Percentiles rank a stretch among this genome's conserved stretches.
phyloP scores from a whole-genome alignment of 345 rosid species.

The Citrus mangshanensis region DNA sequence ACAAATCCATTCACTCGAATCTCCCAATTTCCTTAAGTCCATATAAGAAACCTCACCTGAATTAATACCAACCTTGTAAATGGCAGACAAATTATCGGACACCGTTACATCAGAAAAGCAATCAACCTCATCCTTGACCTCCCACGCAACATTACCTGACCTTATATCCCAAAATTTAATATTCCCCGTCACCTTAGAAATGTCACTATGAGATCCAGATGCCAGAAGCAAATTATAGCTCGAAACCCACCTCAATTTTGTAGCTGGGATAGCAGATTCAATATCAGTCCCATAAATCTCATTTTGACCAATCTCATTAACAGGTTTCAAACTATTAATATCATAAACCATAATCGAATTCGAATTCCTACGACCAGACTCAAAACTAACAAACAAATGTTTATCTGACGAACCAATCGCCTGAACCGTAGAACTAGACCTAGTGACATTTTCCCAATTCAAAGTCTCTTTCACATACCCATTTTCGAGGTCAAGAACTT shows the following conservation, averaged over 20 bases:
- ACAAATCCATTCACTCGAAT: slow-evolving; percentile 56
- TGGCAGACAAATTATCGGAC: slow-evolving; percentile 59
- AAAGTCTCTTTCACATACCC: slow-evolving; percentile 58
- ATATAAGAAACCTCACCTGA: slow-evolving; percentile 65
- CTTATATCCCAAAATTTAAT: slow-evolving; percentile 82
- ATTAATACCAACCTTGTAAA: slow-evolving; percentile 72
- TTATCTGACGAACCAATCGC: slow-evolving; percentile 69
- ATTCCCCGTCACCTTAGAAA: slow-evolving; percentile 69
- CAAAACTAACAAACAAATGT: slow-evolving; percentile 77
- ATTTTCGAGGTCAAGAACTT: slow-evolving; percentile 64
- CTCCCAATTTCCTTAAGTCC: slow-evolving; percentile 66
- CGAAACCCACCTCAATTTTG: slow-evolving; percentile 71
- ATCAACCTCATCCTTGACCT: slow-evolving; percentile 70
- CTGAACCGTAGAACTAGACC: slow-evolving; percentile 78
- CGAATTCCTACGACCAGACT: slow-evolving; percentile 84
- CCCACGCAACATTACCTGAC: slow-evolving; percentile 66
- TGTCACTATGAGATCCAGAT: slow-evolving; percentile 87
- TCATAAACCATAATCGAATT: slow-evolving; percentile 84
- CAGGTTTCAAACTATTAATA: slow-evolving; percentile 50
- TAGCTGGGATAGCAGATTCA: slow-evolving; percentile 79
- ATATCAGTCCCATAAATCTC: slow-evolving; percentile 77
- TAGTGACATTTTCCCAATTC: slow-evolving; percentile 68
- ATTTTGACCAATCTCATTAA: slow-evolving; percentile 63
- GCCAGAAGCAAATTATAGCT: slow-evolving; percentile 65
- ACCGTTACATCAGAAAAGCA: slow-evolving; percentile 83